Conservation (phyloP, 108 stramenopile species). For the Conticribra weissflogii region DNA sequence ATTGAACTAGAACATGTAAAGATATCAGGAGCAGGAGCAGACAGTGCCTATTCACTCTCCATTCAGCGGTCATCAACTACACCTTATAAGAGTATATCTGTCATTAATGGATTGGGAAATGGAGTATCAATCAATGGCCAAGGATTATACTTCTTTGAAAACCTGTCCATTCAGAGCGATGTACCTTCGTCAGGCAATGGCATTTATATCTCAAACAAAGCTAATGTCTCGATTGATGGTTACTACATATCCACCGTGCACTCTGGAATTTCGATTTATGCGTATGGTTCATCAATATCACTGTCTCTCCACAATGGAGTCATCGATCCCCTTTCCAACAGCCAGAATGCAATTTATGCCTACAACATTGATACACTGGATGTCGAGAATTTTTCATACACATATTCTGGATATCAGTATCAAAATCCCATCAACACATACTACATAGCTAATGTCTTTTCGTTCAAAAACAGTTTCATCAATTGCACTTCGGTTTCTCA, state of each 20-base stretch:
- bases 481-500: constrained; percentile 5
- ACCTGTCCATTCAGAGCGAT: constrained; percentile 3
- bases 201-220: not conserved
- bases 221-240: constrained; percentile 10
- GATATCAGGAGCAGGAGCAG: constrained; percentile 6
- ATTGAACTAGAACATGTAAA: constrained; percentile 16
- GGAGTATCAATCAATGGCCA: constrained; percentile 11
- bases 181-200: not conserved
- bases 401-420: not conserved
- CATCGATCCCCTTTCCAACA: not conserved
- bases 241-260: constrained; percentile 7
- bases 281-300: not conserved
- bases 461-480: constrained; percentile 5
- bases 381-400: constrained; percentile 1
- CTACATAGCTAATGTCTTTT: not conserved
- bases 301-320: not conserved
- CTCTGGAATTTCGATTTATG: constrained; percentile 5
- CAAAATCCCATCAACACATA: not conserved
- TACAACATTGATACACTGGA: not conserved
- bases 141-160: constrained; percentile 14
- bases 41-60: not conserved
- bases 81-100: constrained; percentile 2
- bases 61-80: not conserved
- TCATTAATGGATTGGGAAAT: constrained; percentile 6
- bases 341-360: not conserved